A percentile compares a stretch with the other conserved stretches of the same genome.
These are phyloP conservation scores for Trametes elegans DNA, from an alignment of 768 basidiomycete genomes.

Conservation along the genomic window DNA sequence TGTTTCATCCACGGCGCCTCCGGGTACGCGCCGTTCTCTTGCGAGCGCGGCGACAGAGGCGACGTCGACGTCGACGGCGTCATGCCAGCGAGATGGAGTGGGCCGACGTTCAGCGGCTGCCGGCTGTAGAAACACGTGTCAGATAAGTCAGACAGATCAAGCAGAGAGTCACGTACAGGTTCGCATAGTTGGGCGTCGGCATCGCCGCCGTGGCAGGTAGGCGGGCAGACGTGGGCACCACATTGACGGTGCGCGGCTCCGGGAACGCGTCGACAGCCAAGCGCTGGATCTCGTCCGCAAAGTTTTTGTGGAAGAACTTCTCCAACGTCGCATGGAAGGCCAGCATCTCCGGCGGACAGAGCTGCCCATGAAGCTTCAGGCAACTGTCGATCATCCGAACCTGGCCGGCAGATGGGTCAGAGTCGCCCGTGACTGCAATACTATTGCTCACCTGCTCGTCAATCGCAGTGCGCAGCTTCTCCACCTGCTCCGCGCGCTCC, in stretches of 20 bases:
- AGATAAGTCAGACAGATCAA: background rate
- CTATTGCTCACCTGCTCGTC: conserved; percentile 67
- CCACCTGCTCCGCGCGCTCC: conserved; percentile 66
- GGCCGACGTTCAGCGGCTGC: conserved; percentile 22
- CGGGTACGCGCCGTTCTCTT: conserved; percentile 14
- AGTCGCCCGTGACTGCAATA: background rate
- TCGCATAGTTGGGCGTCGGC: conserved; percentile 17
- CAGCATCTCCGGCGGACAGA: conserved; percentile 87
- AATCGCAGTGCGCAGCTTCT: conserved; percentile 69
- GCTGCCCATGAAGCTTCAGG: conserved; percentile 74
- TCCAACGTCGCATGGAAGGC: conserved; percentile 90
- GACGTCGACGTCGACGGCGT: conserved; percentile 15
- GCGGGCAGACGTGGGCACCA: conserved; percentile 12
- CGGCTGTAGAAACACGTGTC: background rate
- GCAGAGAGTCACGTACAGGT: conserved; percentile 2
- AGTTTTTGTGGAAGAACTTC: conserved; percentile 82
- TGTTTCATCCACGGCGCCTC: conserved; percentile 43
- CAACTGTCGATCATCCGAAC: conserved; percentile 81
- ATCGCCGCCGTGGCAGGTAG: conserved; percentile 18
- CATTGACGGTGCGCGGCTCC: conserved; percentile 35
- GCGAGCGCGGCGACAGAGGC: conserved; percentile 21
- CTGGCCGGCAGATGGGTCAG: conserved; percentile 35
- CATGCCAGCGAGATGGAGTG: conserved; percentile 23
- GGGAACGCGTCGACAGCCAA: conserved; percentile 57
- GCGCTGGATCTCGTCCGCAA: conserved; percentile 76